Base-by-base conservation (phyloP, 202 grass and related monocot genomes). In the Eragrostis tef region DNA sequence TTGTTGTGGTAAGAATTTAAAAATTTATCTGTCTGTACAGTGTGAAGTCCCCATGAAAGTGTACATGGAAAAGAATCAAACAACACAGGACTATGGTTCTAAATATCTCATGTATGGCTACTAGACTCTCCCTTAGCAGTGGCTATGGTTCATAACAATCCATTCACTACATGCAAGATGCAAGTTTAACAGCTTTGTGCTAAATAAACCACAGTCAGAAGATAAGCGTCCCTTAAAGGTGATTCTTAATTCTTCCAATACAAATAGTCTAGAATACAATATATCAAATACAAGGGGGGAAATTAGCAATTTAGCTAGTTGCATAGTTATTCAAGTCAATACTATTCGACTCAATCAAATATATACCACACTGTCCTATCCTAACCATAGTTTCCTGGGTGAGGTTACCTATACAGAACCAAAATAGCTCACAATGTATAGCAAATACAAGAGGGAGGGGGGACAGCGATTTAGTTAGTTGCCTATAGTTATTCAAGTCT, bases 1-100 rank as follows among this genome's bases (percentile, higher is more conserved):
- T 50, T 70, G 39, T 90, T 66, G 77, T 84, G 6, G 34, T 79
- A 89, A 67, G 19, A 15, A 56, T 69, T 52, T 43, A 54, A 19
- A 45, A 27, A 71, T 27, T 51, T 31, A 27, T 80, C 41, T 25
- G 20, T 22, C 15, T 14, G 22, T 34, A 44, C 61, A 80, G 70
- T 11, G 34, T 48, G 39, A 58, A 57, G 47, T 48, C 17, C 59
- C 7, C 41, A 41, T 73, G 34, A 65, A 27, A 53, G 15, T 79
- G 49, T 48, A 41, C 44, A 83, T 67, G 42, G 16, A 44, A 75
- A 57, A 16, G n/a, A 57, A 51, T 16, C 0, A 67, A 47, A 48
- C 11, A 83, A n/a, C 12, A 49, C 5, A 54, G 24, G 54, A 61
- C 52, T 69, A 25, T 62, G 60, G 29, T 53, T 53, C 29, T 87